Evolutionary conservation across 179 eudicot species (phyloP).

Genomic region (Gypsophila paniculata): DNA sequence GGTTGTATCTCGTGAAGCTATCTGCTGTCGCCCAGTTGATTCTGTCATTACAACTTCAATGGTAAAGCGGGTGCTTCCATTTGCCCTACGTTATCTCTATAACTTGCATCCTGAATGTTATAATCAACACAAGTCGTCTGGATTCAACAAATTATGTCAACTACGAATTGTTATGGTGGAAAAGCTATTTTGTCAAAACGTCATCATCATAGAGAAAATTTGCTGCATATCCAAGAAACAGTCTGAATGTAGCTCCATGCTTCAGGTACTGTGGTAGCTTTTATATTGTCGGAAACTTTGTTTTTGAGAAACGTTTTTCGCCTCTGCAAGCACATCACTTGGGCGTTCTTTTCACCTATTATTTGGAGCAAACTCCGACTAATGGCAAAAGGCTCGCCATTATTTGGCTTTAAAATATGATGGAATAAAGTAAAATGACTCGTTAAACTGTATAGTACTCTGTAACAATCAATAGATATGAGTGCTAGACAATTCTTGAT

Average conservation of each 20-base stretch:
- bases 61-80: slow-evolving; percentile 78
- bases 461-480: no score
- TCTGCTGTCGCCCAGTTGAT: slow-evolving; percentile 55
- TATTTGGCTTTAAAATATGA: not conserved
- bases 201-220: slow-evolving; percentile 43
- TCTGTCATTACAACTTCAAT: slow-evolving; percentile 45
- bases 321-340: not conserved
- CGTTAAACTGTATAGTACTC: not conserved
- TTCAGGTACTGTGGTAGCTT: slow-evolving; percentile 46
- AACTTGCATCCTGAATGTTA: slow-evolving; percentile 53
- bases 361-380: not conserved
- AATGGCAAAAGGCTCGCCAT: not conserved
- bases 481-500: no score
- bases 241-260: slow-evolving; percentile 59
- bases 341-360: not conserved
- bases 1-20: slow-evolving; percentile 84
- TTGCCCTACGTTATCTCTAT: slow-evolving; percentile 77
- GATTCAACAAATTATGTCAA: slow-evolving; percentile 30
- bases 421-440: no score
- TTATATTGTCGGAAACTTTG: not conserved
- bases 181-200: slow-evolving; percentile 59
- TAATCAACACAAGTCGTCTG: slow-evolving; percentile 52
- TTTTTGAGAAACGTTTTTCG: no score
- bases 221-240: slow-evolving; percentile 50
- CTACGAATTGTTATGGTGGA: slow-evolving; percentile 63